Evolutionary conservation across 495 filamentous ascomycete genomes (phyloP).

Genomic region (Neurospora pannonica): DNA sequence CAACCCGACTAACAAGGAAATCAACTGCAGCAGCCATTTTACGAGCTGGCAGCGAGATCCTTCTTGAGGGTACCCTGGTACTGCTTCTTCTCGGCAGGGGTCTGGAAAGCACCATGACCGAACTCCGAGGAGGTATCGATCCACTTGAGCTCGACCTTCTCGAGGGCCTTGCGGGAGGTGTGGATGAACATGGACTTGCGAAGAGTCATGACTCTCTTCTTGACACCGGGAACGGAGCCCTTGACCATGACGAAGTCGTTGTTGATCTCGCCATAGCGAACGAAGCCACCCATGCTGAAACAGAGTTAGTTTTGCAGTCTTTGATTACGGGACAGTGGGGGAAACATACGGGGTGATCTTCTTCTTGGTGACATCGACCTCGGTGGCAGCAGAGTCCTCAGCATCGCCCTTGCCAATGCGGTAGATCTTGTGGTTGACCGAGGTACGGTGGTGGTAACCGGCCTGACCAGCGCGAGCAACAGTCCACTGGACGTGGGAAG

Average conservation of each 20-base stretch:
- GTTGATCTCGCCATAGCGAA: conserved; percentile 97
- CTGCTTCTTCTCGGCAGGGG: conserved; percentile 87
- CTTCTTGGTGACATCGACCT: conserved; percentile 98
- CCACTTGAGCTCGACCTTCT: conserved; percentile 99
- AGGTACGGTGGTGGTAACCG: conserved; percentile 99
- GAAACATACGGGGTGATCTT: conserved; percentile 91
- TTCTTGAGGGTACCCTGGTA: conserved; percentile 99
- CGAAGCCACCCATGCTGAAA: conserved; percentile 90
- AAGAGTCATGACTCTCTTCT: conserved; percentile 99
- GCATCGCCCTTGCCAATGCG: conserved; percentile 87
- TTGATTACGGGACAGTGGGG: neutral
- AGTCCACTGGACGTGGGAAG: conserved; percentile 99
- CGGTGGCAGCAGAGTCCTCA: conserved; percentile 85
- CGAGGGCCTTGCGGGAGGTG: conserved; percentile 85
- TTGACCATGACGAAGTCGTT: conserved; percentile 99
- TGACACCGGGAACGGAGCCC: conserved; percentile 93
- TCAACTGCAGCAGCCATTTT: conserved; percentile 29
- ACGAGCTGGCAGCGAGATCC: conserved; percentile 69
- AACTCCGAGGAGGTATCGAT: conserved; percentile 99
- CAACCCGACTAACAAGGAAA: conserved; percentile 40
- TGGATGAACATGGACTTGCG: conserved; percentile 99
- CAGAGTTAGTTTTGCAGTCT: conserved; percentile 19
- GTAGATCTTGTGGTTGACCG: conserved; percentile 99
- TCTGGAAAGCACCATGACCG: conserved; percentile 99
- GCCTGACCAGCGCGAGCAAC: conserved; percentile 99